These are phyloP conservation scores for Metschnikowia lachancei DNA, from an alignment of 805 yeast genomes.

Conservation along the genomic window DNA sequence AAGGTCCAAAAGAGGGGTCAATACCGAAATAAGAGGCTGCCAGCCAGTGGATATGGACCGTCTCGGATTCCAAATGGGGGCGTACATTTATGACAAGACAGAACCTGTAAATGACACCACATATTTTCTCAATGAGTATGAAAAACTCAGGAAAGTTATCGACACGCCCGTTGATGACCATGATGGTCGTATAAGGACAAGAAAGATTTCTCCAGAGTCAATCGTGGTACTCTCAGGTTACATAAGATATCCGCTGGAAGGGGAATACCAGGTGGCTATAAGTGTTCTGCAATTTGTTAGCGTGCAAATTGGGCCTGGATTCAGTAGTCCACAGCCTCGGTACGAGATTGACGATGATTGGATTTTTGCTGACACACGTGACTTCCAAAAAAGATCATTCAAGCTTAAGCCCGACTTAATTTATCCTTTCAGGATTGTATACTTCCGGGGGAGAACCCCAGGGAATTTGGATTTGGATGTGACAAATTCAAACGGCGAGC, in stretches of 20 bases:
- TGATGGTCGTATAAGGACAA: neutral
- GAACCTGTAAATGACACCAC: neutral
- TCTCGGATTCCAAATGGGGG: neutral
- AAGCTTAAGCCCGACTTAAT: neutral
- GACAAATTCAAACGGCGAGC: neutral
- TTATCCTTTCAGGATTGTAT: slow-evolving; percentile 4
- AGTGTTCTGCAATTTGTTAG: slow-evolving; percentile 1
- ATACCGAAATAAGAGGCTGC: neutral
- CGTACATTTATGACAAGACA: neutral
- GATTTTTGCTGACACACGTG: slow-evolving; percentile 4
- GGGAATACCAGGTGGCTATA: neutral
- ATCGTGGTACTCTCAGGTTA: neutral
- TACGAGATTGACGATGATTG: slow-evolving; percentile 5
- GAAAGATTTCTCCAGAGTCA: neutral
- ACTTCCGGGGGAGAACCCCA: neutral
- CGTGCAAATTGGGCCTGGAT: slow-evolving; percentile 4
- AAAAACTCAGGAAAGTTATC: slow-evolving; percentile 1
- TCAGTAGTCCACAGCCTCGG: neutral
- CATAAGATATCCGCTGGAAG: neutral
- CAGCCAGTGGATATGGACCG: neutral
- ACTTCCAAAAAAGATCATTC: neutral
- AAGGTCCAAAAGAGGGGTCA: neutral
- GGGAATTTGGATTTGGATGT: neutral
- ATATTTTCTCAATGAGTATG: slow-evolving; percentile 2
- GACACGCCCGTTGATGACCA: neutral